Evolutionary conservation across 129 eudicot genomes (phyloP).

Genomic region (Flaveria ramosissima): DNA sequence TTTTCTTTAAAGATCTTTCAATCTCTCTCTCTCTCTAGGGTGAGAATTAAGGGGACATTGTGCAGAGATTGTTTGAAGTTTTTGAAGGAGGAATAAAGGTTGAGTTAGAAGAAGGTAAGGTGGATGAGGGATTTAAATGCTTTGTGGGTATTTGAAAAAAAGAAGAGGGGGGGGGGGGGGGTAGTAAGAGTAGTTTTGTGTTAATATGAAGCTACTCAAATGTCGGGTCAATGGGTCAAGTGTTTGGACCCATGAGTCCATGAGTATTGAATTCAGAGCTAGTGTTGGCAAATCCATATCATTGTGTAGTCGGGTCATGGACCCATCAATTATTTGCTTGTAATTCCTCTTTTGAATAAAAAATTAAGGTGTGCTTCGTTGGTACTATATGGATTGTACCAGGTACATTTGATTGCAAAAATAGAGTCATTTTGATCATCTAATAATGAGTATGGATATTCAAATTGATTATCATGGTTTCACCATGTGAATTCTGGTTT

Average conservation of each 20-base stretch:
- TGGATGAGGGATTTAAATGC: constrained; percentile 46
- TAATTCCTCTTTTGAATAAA: constrained; percentile 29
- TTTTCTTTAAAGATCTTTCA: constrained; percentile 20
- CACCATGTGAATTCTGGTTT: constrained; percentile 19
- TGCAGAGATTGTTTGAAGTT: constrained; percentile 29
- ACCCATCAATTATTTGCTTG: constrained; percentile 42
- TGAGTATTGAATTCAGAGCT: constrained; percentile 26
- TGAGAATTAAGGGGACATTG: constrained; percentile 43
- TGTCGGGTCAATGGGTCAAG: constrained; percentile 43
- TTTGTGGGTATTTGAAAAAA: constrained; percentile 4
- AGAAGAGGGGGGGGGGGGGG: background rate
- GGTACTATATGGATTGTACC: constrained; percentile 36
- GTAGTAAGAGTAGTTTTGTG: constrained; percentile 25
- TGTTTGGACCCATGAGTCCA: constrained; percentile 41
- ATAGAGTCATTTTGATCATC: constrained; percentile 17
- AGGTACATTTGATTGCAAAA: constrained; percentile 26
- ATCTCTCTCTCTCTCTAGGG: constrained; percentile 39
- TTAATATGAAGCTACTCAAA: constrained; percentile 22
- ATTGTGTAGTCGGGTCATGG: constrained; percentile 35
- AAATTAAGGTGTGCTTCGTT: constrained; percentile 31
- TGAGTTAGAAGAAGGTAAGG: constrained; percentile 28
- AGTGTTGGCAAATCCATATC: constrained; percentile 41
- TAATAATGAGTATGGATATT: constrained; percentile 9
- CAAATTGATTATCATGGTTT: constrained; percentile 10
- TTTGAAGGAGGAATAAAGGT: constrained; percentile 23